Evolutionary conservation across 768 basidiomycete species (phyloP).

Genomic region (Mycena venus): DNA sequence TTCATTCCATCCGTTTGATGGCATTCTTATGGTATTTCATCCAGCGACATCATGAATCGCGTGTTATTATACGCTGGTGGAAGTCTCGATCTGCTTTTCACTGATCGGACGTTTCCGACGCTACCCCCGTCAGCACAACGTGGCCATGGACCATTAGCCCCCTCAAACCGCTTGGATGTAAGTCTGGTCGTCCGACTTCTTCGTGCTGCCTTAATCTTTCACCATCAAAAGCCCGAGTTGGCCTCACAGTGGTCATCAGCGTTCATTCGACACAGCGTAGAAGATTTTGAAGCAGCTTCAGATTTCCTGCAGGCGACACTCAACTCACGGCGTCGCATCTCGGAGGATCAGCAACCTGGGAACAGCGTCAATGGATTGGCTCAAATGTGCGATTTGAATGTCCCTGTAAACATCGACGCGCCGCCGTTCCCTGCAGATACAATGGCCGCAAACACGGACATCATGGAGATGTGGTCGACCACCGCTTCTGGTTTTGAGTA

Average conservation of each 20-base stretch:
- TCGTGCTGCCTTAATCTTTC: too few relatives aligned
- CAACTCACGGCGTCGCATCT: too few relatives aligned
- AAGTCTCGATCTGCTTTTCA: too few relatives aligned
- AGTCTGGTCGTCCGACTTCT: too few relatives aligned
- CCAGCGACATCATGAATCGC: constrained; percentile 23
- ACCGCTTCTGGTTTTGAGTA: constrained; percentile 11
- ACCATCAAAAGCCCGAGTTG: background rate
- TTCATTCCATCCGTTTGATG: background rate
- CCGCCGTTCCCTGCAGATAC: background rate
- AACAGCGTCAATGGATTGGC: background rate
- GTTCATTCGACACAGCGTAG: background rate
- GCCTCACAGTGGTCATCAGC: background rate
- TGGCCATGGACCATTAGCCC: too few relatives aligned
- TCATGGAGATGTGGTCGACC: constrained; percentile 18
- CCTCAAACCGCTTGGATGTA: too few relatives aligned
- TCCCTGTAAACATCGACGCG: background rate
- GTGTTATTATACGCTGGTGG: constrained; percentile 17
- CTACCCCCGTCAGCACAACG: constrained; percentile 13
- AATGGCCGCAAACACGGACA: background rate
- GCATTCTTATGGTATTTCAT: background rate
- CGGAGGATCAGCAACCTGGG: background rate
- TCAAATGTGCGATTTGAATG: too few relatives aligned
- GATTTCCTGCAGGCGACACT: background rate
- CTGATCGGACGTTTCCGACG: background rate
- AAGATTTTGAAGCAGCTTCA: background rate